Conservation (phyloP, 2,329 filamentous ascomycete genomes). For the Fusarium longipes region DNA sequence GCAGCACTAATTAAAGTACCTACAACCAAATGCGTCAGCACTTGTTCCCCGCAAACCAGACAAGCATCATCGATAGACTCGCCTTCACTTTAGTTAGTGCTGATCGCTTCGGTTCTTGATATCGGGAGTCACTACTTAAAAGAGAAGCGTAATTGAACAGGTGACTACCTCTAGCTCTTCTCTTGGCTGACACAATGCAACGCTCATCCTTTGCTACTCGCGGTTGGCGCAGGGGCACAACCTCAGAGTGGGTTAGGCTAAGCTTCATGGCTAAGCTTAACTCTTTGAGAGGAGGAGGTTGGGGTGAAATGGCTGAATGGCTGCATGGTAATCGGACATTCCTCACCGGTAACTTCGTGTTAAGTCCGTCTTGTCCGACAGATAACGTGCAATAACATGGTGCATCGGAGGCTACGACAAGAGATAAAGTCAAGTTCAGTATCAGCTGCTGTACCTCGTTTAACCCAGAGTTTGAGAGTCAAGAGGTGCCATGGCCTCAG, state of each 20-base stretch:
- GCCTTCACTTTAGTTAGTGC: conserved; percentile 10
- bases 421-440: rapidly evolving
- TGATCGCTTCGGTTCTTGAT: conserved; percentile 10
- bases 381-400: background rate
- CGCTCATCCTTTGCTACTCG: background rate
- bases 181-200: conserved; percentile 28
- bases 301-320: background rate
- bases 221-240: background rate
- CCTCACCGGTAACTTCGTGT: background rate
- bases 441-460: background rate
- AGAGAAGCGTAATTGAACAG: conserved; percentile 16
- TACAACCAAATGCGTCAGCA: conserved; percentile 11
- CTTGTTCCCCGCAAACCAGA: conserved; percentile 1
- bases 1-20: background rate
- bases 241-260: conserved; percentile 9
- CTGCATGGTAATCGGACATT: background rate
- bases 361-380: background rate
- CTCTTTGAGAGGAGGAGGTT: background rate
- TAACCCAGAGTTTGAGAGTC: rapidly evolving
- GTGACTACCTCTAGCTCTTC: background rate
- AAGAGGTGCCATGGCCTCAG: too few species aligned
- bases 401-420: background rate
- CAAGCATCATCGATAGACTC: conserved; percentile 23
- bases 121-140: conserved; percentile 33
- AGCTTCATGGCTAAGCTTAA: conserved; percentile 38